These are phyloP conservation scores for Monoraphidium neglectum DNA, from an alignment of 139 green algal genomes.

Conservation along the genomic window DNA sequence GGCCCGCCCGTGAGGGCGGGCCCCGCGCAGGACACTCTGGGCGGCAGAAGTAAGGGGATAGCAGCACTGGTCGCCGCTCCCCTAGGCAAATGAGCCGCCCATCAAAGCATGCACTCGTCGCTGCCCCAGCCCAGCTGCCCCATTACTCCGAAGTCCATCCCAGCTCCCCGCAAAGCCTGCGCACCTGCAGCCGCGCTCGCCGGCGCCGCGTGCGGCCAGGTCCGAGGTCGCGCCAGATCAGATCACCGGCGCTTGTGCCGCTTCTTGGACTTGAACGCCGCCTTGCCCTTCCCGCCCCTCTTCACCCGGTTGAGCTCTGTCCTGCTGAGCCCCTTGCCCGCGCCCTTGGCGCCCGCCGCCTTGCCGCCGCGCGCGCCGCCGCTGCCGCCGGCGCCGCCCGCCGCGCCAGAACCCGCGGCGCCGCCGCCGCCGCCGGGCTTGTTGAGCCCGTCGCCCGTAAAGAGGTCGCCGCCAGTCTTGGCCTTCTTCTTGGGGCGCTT, in stretches of 20 bases:
- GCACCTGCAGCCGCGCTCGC: too few species aligned
- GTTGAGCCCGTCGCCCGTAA: slow-evolving; percentile 50
- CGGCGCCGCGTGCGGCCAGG: too few species aligned
- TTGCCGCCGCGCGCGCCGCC: slow-evolving; percentile 11
- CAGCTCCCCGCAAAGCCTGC: too few species aligned
- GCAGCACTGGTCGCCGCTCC: too few species aligned
- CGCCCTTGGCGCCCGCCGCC: slow-evolving; percentile 4
- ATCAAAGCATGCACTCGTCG: too few species aligned
- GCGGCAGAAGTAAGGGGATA: too few species aligned
- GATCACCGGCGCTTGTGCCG: slow-evolving; percentile 17
- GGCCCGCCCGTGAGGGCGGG: too few species aligned
- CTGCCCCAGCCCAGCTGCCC: too few species aligned
- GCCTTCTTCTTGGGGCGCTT: slow-evolving; percentile 41
- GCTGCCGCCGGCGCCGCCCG: neutral
- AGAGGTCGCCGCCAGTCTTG: slow-evolving; percentile 31
- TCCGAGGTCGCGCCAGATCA: too few species aligned
- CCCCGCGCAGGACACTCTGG: too few species aligned
- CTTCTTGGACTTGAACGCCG: slow-evolving; percentile 82
- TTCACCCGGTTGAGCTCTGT: slow-evolving; percentile 60
- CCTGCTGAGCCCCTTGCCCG: slow-evolving; percentile 27
- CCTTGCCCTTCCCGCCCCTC: slow-evolving; percentile 67
- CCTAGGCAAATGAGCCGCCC: too few species aligned
- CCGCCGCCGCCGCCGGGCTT: slow-evolving; percentile 7
- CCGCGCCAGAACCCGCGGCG: slow-evolving; percentile 3
- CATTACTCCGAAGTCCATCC: too few species aligned